phyloP scores from a whole-genome alignment of 345 rosid species.

The Bruguiera gymnorhiza region DNA sequence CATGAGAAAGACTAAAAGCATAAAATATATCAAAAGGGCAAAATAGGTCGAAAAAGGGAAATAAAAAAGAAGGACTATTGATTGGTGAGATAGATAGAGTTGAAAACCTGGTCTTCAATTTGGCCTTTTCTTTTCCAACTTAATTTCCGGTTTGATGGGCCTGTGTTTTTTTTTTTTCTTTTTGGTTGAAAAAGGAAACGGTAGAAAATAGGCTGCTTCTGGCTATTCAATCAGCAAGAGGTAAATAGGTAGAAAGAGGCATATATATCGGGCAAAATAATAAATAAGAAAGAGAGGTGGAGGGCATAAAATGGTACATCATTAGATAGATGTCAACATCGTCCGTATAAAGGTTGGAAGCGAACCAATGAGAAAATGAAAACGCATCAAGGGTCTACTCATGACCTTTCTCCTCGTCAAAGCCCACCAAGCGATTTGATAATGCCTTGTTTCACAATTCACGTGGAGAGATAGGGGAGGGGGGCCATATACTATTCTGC shows the following conservation, averaged over 20 bases:
- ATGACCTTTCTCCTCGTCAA: constrained; percentile 1
- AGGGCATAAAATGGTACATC: background rate
- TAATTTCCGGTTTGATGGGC: too few species aligned
- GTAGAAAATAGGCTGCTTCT: too few species aligned
- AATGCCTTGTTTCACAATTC: background rate
- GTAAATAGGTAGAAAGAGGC: background rate
- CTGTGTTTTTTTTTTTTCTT: too few species aligned
- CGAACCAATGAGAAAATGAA: constrained; percentile 48
- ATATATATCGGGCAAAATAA: background rate
- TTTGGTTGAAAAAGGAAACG: too few species aligned
- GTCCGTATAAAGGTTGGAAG: constrained; percentile 44
- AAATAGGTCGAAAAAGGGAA: background rate
- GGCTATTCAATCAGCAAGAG: too few species aligned
- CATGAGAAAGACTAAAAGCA: constrained; percentile 20
- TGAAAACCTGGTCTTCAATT: too few species aligned
- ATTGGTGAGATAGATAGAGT: too few species aligned
- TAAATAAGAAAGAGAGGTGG: background rate
- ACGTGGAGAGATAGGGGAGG: too few species aligned
- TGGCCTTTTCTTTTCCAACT: too few species aligned
- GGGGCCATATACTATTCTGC: too few species aligned
- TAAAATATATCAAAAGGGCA: constrained; percentile 11
- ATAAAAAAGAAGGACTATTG: too few species aligned
- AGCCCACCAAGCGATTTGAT: background rate
- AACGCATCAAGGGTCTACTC: constrained; percentile 31
- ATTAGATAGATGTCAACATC: constrained; percentile 28